These are phyloP conservation scores for Aspergillus carlsbadensis DNA, from an alignment of 495 filamentous ascomycete species.

Conservation along the genomic window DNA sequence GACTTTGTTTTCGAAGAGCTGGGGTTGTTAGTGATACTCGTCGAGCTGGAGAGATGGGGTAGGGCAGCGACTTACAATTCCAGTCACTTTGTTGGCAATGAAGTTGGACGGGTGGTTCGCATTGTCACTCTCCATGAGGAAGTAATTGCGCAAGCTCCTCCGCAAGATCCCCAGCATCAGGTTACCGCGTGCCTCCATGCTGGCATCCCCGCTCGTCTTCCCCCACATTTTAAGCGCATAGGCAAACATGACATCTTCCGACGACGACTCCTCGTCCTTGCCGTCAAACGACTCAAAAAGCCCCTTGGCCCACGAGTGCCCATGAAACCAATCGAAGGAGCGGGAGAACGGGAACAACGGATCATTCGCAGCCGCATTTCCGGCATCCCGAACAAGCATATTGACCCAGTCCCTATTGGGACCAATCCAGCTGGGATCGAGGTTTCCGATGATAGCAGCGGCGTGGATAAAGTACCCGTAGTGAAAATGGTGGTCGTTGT, in stretches of 20 bases:
- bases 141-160: conserved; percentile 73
- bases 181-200: conserved; percentile 84
- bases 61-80: conserved; percentile 57
- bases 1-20: conserved; percentile 94
- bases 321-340: conserved; percentile 90
- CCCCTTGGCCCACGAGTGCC: conserved; percentile 95
- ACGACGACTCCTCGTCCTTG: conserved; percentile 89
- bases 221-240: conserved; percentile 98
- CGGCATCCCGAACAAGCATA: conserved; percentile 70
- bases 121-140: conserved; percentile 71
- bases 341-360: conserved; percentile 82
- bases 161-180: conserved; percentile 77
- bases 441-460: conserved; percentile 77
- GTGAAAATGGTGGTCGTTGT: conserved; percentile 98
- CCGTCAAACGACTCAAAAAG: conserved; percentile 89
- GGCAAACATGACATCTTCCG: conserved; percentile 84
- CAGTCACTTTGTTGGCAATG: conserved; percentile 80
- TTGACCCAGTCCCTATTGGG: conserved; percentile 79
- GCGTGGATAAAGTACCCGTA: conserved; percentile 85
- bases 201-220: conserved; percentile 64
- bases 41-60: background rate
- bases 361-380: conserved; percentile 73
- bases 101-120: conserved; percentile 74
- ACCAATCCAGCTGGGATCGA: conserved; percentile 74
- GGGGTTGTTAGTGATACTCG: background rate